Conservation (phyloP, 176 grass and related monocot genomes). For the Olyra latifolia region DNA sequence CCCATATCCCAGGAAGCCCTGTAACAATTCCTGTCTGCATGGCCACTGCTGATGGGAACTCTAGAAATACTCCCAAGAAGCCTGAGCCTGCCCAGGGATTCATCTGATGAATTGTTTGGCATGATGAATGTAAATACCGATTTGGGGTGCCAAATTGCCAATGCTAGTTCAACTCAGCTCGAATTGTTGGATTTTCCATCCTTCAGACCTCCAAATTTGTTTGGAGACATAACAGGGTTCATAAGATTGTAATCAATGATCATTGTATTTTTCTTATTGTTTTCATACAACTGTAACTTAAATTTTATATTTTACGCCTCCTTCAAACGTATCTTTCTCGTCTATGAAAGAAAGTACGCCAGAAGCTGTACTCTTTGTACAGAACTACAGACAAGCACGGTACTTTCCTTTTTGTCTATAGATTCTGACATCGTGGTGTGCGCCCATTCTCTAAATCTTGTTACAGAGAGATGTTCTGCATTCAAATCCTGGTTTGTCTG, state of each 20-base stretch:
- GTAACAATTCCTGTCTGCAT: slow-evolving; percentile 37
- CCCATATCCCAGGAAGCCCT: slow-evolving; percentile 41
- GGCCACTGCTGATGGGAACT: slow-evolving; percentile 26
- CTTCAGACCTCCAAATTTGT: neutral
- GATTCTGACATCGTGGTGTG: neutral
- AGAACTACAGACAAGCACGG: neutral
- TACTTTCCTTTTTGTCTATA: neutral
- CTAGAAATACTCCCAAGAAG: slow-evolving; percentile 35
- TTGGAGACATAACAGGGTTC: neutral
- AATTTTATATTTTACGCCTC: neutral
- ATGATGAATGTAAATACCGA: slow-evolving; percentile 28
- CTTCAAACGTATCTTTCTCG: neutral
- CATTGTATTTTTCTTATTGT: neutral
- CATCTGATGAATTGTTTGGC: slow-evolving; percentile 37
- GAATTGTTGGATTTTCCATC: neutral
- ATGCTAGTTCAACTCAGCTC: slow-evolving; percentile 9
- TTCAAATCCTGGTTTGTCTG: neutral
- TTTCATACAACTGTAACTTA: slow-evolving; percentile 1
- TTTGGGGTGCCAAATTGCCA: neutral
- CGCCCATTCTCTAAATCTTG: neutral
- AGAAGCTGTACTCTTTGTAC: neutral
- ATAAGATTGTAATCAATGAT: neutral
- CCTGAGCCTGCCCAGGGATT: slow-evolving; percentile 51
- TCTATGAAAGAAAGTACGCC: neutral
- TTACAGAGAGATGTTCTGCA: neutral